Conservation (phyloP, 306 rosid species). For the Comarum palustre region DNA sequence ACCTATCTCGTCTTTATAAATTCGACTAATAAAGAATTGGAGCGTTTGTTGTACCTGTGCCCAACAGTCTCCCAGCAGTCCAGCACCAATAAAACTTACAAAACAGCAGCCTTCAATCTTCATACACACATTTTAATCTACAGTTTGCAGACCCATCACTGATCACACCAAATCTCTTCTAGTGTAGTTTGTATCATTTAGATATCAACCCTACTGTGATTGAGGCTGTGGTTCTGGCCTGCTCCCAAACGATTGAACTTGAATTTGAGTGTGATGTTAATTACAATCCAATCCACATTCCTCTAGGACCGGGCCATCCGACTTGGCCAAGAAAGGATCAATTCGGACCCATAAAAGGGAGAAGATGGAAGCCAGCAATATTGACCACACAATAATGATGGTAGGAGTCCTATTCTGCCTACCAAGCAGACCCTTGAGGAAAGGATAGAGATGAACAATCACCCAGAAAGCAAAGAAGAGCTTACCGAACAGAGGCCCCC, state of each 20-base stretch:
- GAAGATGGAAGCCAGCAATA: conserved; percentile 63
- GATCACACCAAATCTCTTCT: conserved; percentile 6
- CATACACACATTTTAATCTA: conserved; percentile 22
- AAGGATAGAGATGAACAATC: conserved; percentile 64
- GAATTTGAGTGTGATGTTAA: conserved; percentile 29
- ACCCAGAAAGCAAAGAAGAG: conserved; percentile 66
- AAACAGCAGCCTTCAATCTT: conserved; percentile 9
- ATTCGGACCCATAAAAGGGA: conserved; percentile 64
- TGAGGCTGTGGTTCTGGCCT: neutral
- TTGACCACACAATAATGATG: conserved; percentile 70
- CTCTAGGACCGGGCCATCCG: conserved; percentile 49
- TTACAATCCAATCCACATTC: conserved; percentile 75
- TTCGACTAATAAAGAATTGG: conserved; percentile 16
- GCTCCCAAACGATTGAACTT: neutral
- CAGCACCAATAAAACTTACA: conserved; percentile 15
- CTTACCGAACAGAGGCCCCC: conserved; percentile 70
- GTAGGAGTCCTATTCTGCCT: conserved; percentile 69
- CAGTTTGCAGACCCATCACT: conserved; percentile 23
- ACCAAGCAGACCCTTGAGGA: conserved; percentile 56
- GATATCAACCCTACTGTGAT: neutral
- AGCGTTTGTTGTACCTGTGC: conserved; percentile 11
- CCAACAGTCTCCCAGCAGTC: conserved; percentile 19
- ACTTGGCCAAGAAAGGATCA: conserved; percentile 56
- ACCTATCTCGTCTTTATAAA: conserved; percentile 16
- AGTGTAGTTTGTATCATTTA: conserved; percentile 9